Evolutionary conservation across 129 eudicot genomes (phyloP).

Genomic region (Scalesia atractyloides): DNA sequence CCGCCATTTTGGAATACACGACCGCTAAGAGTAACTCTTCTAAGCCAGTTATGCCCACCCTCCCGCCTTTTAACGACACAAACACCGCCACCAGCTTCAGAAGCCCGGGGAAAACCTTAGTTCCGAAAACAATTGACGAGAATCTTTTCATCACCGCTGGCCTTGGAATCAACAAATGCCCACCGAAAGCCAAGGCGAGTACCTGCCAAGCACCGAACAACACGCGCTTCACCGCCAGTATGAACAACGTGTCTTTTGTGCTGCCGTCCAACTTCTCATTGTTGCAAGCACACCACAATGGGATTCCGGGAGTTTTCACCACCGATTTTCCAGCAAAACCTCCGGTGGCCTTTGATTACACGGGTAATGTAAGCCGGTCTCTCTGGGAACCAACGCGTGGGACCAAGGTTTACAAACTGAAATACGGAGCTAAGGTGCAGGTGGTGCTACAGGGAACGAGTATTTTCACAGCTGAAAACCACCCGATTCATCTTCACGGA

Average conservation of each 20-base stretch:
- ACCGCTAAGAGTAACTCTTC: slow-evolving; percentile 42
- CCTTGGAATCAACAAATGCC: slow-evolving; percentile 69
- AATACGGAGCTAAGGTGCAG: slow-evolving; percentile 77
- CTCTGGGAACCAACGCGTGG: slow-evolving; percentile 75
- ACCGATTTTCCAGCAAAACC: slow-evolving; percentile 74
- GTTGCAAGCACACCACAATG: slow-evolving; percentile 74
- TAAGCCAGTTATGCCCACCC: slow-evolving; percentile 59
- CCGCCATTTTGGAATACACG: slow-evolving; percentile 84
- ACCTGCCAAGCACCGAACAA: slow-evolving; percentile 90
- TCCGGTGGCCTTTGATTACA: slow-evolving; percentile 73
- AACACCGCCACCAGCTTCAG: slow-evolving; percentile 67
- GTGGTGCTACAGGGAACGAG: slow-evolving; percentile 80
- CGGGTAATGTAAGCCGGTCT: slow-evolving; percentile 75
- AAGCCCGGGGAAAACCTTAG: slow-evolving; percentile 51
- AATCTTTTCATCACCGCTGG: slow-evolving; percentile 72
- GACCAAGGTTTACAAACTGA: slow-evolving; percentile 64
- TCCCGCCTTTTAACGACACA: slow-evolving; percentile 87
- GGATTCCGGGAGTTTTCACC: slow-evolving; percentile 78
- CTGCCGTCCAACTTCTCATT: slow-evolving; percentile 78
- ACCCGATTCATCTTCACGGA: slow-evolving; percentile 95
- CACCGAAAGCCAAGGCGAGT: slow-evolving; percentile 42
- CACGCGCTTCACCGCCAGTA: slow-evolving; percentile 89
- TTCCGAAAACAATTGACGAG: slow-evolving; percentile 69
- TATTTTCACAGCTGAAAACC: slow-evolving; percentile 81
- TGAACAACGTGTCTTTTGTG: slow-evolving; percentile 83